Percentiles rank a stretch among this genome's conserved stretches.
Conservation (phyloP, 1,139 yeast species). For the Sugiyamaella grinbergsii region DNA sequence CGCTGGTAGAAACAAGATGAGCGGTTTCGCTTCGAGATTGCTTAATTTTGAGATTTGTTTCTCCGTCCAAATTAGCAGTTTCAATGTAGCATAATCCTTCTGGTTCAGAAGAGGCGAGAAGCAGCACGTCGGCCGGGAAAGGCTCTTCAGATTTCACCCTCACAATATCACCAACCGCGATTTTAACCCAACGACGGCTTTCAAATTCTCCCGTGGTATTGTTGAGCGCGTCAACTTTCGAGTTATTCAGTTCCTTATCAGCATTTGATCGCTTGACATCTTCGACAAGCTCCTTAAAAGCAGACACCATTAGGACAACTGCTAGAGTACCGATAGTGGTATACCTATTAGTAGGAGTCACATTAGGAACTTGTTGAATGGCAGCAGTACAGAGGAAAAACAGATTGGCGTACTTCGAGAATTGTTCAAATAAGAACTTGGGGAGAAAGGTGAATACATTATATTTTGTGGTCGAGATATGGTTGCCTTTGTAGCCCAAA, state of each 20-base stretch:
- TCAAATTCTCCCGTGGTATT: conserved; percentile 61
- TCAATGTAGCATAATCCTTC: conserved; percentile 97
- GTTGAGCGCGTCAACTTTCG: conserved; percentile 71
- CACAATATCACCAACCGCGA: conserved; percentile 89
- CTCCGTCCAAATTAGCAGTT: conserved; percentile 97
- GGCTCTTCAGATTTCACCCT: conserved; percentile 85
- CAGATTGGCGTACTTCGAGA: conserved; percentile 93
- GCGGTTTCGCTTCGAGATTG: conserved; percentile 84
- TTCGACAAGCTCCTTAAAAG: conserved; percentile 86
- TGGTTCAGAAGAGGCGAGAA: conserved; percentile 92
- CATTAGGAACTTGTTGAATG: conserved; percentile 96
- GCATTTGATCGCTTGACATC: conserved; percentile 88
- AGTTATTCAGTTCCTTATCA: conserved; percentile 84
- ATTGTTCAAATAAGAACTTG: conserved; percentile 92
- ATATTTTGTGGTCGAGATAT: conserved; percentile 95
- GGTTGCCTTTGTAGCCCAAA: conserved; percentile 72
- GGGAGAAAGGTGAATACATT: conserved; percentile 92
- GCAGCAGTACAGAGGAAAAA: conserved; percentile 90
- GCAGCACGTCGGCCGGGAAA: conserved; percentile 87
- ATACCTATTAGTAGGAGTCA: conserved; percentile 92
- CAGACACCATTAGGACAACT: conserved; percentile 85
- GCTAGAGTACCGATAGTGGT: conserved; percentile 92
- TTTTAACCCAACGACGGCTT: conserved; percentile 78
- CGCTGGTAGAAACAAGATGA: conserved; percentile 66
- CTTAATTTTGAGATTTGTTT: conserved; percentile 92